A percentile compares a stretch with the other conserved stretches of the same genome.
Conservation (phyloP, 495 filamentous ascomycete genomes). For the Copromyces sp. region DNA sequence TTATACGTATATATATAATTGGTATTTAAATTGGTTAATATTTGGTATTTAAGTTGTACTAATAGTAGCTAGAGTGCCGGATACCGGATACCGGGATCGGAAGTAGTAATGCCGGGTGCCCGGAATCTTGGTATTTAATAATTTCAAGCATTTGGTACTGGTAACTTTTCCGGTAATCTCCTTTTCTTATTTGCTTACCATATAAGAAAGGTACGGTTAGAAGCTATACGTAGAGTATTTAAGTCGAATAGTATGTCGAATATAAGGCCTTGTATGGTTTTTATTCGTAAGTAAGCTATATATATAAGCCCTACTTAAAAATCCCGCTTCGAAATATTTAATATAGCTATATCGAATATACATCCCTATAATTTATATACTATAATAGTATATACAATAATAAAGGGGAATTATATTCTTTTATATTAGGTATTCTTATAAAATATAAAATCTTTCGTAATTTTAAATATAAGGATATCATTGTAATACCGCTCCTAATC, state of each 20-base stretch:
- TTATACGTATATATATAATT: too few relatives aligned
- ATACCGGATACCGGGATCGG: too few relatives aligned
- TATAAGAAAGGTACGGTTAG: not conserved
- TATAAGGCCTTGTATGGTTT: not conserved
- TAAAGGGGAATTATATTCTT: not conserved
- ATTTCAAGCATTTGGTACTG: not conserved
- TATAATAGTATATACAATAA: too few relatives aligned
- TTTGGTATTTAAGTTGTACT: too few relatives aligned
- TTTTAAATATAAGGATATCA: not conserved
- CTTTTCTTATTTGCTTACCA: too few relatives aligned
- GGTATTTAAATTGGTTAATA: too few relatives aligned
- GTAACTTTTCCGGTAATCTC: not conserved
- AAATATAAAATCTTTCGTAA: not conserved
- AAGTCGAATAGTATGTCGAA: not conserved
- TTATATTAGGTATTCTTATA: not conserved
- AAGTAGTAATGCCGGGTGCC: not conserved
- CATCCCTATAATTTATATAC: not conserved
- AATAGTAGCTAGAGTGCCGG: too few relatives aligned
- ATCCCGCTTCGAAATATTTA: not conserved
- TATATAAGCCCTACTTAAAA: not conserved
- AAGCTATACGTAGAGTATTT: not conserved
- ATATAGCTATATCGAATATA: not conserved
- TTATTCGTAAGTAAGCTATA: not conserved
- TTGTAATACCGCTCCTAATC: not conserved
- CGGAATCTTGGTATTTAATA: not conserved